Base-by-base conservation (phyloP, 176 grass and related monocot species). In the Hordeum marinum region DNA sequence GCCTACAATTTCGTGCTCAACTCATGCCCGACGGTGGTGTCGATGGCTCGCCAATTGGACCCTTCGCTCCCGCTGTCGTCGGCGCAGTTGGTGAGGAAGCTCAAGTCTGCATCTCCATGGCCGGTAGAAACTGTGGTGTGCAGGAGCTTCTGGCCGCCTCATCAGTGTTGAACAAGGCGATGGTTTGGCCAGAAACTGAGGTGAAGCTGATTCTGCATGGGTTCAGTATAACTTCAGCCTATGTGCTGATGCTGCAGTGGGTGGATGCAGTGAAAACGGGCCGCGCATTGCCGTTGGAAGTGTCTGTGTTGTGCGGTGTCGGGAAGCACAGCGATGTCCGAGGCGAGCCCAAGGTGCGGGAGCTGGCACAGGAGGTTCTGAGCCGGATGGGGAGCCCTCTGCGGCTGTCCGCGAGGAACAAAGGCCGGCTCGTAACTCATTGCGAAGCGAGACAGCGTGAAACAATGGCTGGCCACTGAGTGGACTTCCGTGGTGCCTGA, bases 191-290 rank as follows among this genome's bases (percentile, higher is more conserved):
- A 2, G 80, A 91, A 35, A 73, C 85, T 4, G 91, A 92, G 60
- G 88, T 89, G 48, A 98, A 98, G 86, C 84, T 98, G 83, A 94
- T 95, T 29, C 89, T 98, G 24, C 96, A 96, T 52, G 93, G 96
- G 3, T 98, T 94, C 46, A 90, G 78, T 70, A 81, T 72, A 32
- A 68, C 85, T 73, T 78, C 96, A 62, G 88, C 91, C 4, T 95
- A 90, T 85, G 86, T 98, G 23, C 63, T 95, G 71, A 85, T 98
- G 78, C 82, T 98, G 32, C 91, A 95, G 70, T 98, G 89, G 93
- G 88, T 94, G 82, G 86, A 88, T 34, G 60, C 80, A 9, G 20
- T 95, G 15, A 94, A 81, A 73, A 68, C 8, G 25, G 46, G 68
- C 1, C 45, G 76, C 0, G 11, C 41, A 0, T 36, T 94, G 4